Evolutionary conservation across 2,329 filamentous ascomycete genomes (phyloP).

Genomic region (Aspergillus cejpii): DNA sequence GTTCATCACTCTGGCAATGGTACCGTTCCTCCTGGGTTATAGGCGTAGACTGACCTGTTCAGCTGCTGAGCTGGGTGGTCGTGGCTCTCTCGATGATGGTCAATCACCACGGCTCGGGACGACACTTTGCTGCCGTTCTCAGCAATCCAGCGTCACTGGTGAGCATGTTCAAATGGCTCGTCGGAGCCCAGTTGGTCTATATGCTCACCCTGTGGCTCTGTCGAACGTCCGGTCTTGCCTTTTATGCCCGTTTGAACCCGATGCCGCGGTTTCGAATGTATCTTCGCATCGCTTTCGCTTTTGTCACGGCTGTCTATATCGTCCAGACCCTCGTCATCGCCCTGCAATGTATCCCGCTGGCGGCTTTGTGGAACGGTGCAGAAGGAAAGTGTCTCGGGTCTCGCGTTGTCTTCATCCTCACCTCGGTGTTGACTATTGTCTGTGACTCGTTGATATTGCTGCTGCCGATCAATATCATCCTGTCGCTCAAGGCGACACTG

Average conservation of each 20-base stretch:
- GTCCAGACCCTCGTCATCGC: constrained; percentile 17
- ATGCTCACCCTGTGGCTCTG: constrained; percentile 16
- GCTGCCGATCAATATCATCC: too few species aligned
- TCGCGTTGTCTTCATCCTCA: constrained; percentile 12
- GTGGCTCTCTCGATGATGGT: constrained; percentile 13
- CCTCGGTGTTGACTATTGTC: too few species aligned
- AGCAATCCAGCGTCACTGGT: constrained; percentile 4
- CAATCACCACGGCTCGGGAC: constrained; percentile 12
- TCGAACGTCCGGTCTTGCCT: constrained; percentile 17
- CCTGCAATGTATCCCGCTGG: constrained; percentile 18
- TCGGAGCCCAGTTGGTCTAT: constrained; percentile 16
- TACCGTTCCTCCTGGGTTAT: background rate
- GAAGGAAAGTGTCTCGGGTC: constrained; percentile 14
- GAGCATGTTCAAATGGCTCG: constrained; percentile 18
- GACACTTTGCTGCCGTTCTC: constrained; percentile 11
- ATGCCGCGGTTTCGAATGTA: constrained; percentile 13
- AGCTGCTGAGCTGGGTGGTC: constrained; percentile 8
- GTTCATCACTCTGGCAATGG: constrained; percentile 13
- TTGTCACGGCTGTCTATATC: constrained; percentile 15
- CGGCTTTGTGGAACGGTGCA: constrained; percentile 10
- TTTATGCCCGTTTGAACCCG: constrained; percentile 17
- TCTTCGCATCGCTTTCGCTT: constrained; percentile 9
- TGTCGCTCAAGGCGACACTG: constrained; percentile 13
- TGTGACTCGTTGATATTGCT: too few species aligned
- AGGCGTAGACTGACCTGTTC: background rate